These are phyloP conservation scores for Micractinium sp. DNA, from an alignment of 139 green algal species.

Conservation along the genomic window DNA sequence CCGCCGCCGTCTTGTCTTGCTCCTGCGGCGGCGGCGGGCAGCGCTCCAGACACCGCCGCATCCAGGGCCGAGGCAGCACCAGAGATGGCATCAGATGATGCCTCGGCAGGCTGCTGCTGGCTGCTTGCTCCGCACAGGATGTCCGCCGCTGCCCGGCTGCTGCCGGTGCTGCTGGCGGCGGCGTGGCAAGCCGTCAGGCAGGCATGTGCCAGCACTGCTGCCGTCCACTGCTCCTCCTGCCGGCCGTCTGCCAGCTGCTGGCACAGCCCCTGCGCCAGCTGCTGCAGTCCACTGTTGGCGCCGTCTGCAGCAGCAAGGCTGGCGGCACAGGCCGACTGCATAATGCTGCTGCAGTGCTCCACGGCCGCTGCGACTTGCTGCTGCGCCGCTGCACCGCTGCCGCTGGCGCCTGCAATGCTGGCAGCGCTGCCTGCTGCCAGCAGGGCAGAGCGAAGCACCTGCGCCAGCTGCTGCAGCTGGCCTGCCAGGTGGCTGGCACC, in stretches of 20 bases:
- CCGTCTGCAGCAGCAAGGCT: neutral
- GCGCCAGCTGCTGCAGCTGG: neutral
- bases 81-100: neutral
- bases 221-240: neutral
- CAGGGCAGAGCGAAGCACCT: neutral
- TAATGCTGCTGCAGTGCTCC: neutral
- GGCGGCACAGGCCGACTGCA: constrained; percentile 15
- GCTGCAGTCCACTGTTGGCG: neutral
- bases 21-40: neutral
- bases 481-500: neutral
- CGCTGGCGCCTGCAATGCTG: neutral
- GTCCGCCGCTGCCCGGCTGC: neutral
- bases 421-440: neutral
- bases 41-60: neutral
- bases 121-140: neutral
- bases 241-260: neutral
- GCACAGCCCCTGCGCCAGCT: neutral
- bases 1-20: neutral
- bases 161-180: neutral
- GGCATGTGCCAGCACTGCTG: neutral
- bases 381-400: neutral
- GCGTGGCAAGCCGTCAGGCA: neutral
- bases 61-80: neutral
- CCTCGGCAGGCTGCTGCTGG: neutral
- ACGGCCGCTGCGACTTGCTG: neutral